phyloP scores from a whole-genome alignment of 768 basidiomycete genomes.

The Termitomyces sp. region DNA sequence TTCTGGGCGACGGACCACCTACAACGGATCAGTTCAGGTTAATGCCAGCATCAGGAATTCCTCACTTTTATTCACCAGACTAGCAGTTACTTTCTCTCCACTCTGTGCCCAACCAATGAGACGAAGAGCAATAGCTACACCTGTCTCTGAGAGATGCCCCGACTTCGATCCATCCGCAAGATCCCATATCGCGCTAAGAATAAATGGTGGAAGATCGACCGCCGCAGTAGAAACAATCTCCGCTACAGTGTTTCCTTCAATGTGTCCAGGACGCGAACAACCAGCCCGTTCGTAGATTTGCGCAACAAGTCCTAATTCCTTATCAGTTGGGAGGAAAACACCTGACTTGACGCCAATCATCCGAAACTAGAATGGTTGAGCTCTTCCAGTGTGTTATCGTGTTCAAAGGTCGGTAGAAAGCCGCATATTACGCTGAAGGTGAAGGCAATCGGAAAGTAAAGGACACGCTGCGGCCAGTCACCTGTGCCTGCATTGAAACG shows the following conservation, averaged over 20 bases:
- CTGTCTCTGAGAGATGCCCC: slow-evolving; percentile 52
- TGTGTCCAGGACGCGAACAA: slow-evolving; percentile 20
- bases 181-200: slow-evolving; percentile 63
- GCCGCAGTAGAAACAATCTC: slow-evolving; percentile 53
- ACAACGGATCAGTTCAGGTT: slow-evolving; percentile 10
- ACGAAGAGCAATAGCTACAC: slow-evolving; percentile 57
- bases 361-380: neutral
- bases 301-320: slow-evolving; percentile 29
- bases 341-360: neutral
- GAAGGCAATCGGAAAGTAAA: neutral
- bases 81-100: slow-evolving; percentile 39
- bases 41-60: slow-evolving; percentile 7
- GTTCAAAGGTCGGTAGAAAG: neutral
- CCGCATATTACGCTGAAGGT: neutral
- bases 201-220: slow-evolving; percentile 45
- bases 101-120: slow-evolving; percentile 68
- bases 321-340: slow-evolving; percentile 23
- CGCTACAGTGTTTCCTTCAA: slow-evolving; percentile 46
- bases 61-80: slow-evolving; percentile 47
- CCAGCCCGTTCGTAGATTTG: slow-evolving; percentile 28
- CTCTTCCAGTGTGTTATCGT: neutral
- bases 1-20: slow-evolving; percentile 53
- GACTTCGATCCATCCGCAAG: slow-evolving; percentile 59
- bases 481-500: neutral
- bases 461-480: neutral